Conservation (phyloP, 176 grass and related monocot species). For the Avena sativa region DNA sequence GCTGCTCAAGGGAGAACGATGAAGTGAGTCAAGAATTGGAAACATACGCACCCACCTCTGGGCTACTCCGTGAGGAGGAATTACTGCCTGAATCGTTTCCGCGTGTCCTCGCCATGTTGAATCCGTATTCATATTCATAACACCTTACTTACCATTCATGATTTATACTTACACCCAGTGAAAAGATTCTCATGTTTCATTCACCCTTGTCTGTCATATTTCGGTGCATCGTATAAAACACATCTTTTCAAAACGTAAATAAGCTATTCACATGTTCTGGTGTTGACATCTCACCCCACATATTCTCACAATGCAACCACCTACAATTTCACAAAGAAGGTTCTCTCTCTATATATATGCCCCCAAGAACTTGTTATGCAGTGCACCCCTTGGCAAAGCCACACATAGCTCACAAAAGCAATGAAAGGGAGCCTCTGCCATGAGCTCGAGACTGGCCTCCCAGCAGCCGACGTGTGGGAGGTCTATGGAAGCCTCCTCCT, state of each 20-base stretch:
- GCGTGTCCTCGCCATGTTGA: too few relatives aligned
- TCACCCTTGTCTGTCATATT: too few relatives aligned
- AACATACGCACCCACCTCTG: too few relatives aligned
- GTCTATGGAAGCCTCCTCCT: slow-evolving; percentile 31
- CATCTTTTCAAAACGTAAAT: neutral
- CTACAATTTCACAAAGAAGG: neutral
- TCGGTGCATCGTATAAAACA: neutral
- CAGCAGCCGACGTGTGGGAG: slow-evolving; percentile 23
- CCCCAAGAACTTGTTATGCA: neutral
- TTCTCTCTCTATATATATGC: neutral
- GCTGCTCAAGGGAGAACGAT: too few relatives aligned
- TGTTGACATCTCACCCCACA: neutral
- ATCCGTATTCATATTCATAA: too few relatives aligned
- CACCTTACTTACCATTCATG: too few relatives aligned
- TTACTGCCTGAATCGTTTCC: too few relatives aligned
- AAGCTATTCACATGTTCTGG: neutral
- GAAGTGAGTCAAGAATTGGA: too few relatives aligned
- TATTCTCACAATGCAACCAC: neutral
- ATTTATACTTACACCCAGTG: too few relatives aligned
- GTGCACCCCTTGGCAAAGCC: neutral
- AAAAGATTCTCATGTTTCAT: too few relatives aligned
- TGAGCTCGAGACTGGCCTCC: slow-evolving; percentile 19
- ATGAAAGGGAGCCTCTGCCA: slow-evolving; percentile 35
- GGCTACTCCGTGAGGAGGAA: too few relatives aligned
- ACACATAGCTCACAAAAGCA: neutral